Evolutionary conservation across 2,329 filamentous ascomycete species (phyloP).

Genomic region (Xylariomycetidae sp.): DNA sequence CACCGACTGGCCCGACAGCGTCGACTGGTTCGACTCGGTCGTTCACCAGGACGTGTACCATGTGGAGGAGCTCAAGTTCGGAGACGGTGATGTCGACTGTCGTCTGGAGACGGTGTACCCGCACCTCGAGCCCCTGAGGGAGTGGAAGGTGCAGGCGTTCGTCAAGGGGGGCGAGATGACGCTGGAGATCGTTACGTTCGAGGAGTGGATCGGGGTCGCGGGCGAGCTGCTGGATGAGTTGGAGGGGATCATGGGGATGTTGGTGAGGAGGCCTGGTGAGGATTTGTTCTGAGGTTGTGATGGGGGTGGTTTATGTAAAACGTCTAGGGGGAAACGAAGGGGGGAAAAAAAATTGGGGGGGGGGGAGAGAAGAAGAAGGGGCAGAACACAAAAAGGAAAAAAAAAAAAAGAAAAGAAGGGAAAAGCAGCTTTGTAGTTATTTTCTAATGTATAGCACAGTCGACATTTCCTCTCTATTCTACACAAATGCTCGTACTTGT

Average conservation of each 20-base stretch:
- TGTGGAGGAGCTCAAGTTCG: slow-evolving; percentile 48
- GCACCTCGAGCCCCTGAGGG: slow-evolving; percentile 49
- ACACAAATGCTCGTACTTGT: too few species aligned
- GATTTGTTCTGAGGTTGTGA: slow-evolving; percentile 20
- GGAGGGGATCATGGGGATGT: slow-evolving; percentile 32
- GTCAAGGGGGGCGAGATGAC: slow-evolving; percentile 45
- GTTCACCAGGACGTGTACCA: slow-evolving; percentile 58
- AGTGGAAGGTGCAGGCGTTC: slow-evolving; percentile 60
- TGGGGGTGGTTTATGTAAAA: too few species aligned
- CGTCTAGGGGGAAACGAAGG: too few species aligned
- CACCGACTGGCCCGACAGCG: slow-evolving; percentile 37
- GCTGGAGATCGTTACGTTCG: slow-evolving; percentile 56
- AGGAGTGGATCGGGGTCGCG: slow-evolving; percentile 50
- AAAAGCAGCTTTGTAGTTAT: too few species aligned
- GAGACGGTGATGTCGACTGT: slow-evolving; percentile 28
- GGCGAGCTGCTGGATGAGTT: slow-evolving; percentile 47
- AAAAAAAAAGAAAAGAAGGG: too few species aligned
- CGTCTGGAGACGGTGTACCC: slow-evolving; percentile 56
- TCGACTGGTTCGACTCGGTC: slow-evolving; percentile 48
- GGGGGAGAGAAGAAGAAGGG: too few species aligned
- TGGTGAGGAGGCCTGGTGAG: slow-evolving; percentile 33
- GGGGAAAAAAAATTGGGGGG: too few species aligned
- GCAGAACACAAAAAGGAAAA: too few species aligned
- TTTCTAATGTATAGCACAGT: too few species aligned
- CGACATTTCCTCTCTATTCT: too few species aligned